Evolutionary conservation across 495 filamentous ascomycete genomes (phyloP), one percentile per base, ranked within the genome.

Genomic region (Penicilliopsis zonata): DNA sequence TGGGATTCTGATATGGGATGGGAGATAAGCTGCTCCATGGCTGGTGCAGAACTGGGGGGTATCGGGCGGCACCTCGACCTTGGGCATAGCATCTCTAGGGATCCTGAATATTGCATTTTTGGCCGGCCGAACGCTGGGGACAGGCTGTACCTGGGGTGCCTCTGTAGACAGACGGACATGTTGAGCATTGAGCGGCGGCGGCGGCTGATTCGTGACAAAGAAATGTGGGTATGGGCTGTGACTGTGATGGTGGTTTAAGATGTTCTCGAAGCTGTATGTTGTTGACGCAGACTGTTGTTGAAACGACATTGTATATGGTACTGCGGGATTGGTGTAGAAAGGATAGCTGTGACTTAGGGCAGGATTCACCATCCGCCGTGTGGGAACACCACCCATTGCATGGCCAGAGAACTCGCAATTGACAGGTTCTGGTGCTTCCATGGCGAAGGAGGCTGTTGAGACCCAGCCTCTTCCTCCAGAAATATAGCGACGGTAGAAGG

Each of bases 341-440:
- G 59, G 47, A 21, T 53, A 52, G 36, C 35, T 49, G 32, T 56
- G 54, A 28, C 41, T 36, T 18, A 63, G 23, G 28, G 40, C 46
- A 12, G 57, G 49, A 37, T 51, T 48, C 40, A 64, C 52, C 31
- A 57, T 40, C 5, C 59, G 59, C 37, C 58, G 59, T 37, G 52
- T 49, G 10, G 46, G 44, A 44, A 57, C 44, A 15, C 52, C 46
- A 13, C 57, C 56, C 25, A 63, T 43, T 15, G 40, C 43, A 43
- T 63, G 59, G 35, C 53, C 49, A 6, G 59, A 42, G 35, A 63
- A 63, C 22, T 59, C 57, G 33, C 58, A 66, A 14, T 59, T 53
- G 16, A 60, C 59, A 1, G 61, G 56, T 35, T 63, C 59, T 25
- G 54, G 47, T 13, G 61, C 55, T 34, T 66, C 61, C 61, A 66